Evolutionary conservation across 352 stramenopile species (phyloP).

Genomic region (Phytophthora pisi): DNA sequence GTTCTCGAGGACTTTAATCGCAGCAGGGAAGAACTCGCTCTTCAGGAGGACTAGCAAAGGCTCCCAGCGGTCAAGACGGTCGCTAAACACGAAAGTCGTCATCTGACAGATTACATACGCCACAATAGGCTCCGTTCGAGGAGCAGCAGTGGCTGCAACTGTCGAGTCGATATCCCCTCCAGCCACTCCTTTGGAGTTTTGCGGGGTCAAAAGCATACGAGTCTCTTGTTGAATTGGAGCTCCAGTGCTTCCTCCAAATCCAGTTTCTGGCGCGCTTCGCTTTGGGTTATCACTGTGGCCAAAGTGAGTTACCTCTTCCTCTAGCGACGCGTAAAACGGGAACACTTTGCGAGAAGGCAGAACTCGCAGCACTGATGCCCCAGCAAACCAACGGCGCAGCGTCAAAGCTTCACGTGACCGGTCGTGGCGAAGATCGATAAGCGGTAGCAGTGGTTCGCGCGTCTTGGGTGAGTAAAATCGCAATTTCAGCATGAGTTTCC

Average conservation of each 20-base stretch:
- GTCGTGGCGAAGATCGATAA: constrained; percentile 79
- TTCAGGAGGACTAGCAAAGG: constrained; percentile 80
- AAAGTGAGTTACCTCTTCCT: constrained; percentile 39
- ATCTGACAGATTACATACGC: constrained; percentile 87
- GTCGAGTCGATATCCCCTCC: constrained; percentile 35
- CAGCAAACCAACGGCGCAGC: constrained; percentile 77
- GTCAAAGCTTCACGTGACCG: constrained; percentile 76
- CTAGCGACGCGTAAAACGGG: constrained; percentile 62
- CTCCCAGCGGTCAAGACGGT: constrained; percentile 84
- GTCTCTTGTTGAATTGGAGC: constrained; percentile 44
- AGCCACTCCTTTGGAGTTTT: constrained; percentile 22
- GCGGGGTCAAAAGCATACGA: constrained; percentile 35
- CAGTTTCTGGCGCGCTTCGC: constrained; percentile 3
- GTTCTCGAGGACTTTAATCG: constrained; percentile 78
- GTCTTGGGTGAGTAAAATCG: constrained; percentile 79
- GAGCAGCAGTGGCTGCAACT: constrained; percentile 46
- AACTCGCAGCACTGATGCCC: constrained; percentile 37
- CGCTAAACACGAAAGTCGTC: constrained; percentile 74
- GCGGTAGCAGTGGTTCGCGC: constrained; percentile 64
- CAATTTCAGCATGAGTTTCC: constrained; percentile 84
- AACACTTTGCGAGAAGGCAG: constrained; percentile 45
- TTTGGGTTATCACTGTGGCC: constrained; percentile 9
- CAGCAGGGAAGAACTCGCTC: constrained; percentile 58
- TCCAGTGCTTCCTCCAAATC: constrained; percentile 34
- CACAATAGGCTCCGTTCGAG: constrained; percentile 81